Evolutionary conservation across 495 filamentous ascomycete species (phyloP).

Genomic region (Sordaria brevicollis): DNA sequence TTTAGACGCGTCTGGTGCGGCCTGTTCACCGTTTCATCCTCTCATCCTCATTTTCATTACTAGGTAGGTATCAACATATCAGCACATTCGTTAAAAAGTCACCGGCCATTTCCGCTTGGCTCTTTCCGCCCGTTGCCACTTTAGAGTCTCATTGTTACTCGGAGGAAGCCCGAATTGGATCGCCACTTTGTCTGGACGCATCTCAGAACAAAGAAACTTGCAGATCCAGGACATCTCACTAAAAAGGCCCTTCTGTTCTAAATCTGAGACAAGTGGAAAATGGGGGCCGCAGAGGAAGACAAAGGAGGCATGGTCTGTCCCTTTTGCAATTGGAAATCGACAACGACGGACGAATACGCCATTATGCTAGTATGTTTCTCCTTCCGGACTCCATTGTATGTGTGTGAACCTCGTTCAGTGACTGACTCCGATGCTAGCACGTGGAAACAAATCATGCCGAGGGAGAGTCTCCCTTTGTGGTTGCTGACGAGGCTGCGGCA

Average conservation of each 20-base stretch:
- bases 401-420: background rate
- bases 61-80: background rate
- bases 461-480: slow-evolving; percentile 43
- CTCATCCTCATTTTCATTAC: background rate
- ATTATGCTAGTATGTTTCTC: slow-evolving; percentile 20
- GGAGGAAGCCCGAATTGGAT: background rate
- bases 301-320: slow-evolving; percentile 12
- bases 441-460: slow-evolving; percentile 48
- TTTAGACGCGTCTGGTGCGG: background rate
- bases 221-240: too few species aligned
- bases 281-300: background rate
- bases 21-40: background rate
- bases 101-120: background rate
- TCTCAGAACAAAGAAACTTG: background rate
- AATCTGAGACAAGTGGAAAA: background rate
- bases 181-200: background rate
- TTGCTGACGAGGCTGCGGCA: slow-evolving; percentile 1
- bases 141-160: background rate
- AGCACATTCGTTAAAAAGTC: background rate
- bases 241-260: background rate
- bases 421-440: slow-evolving; percentile 26
- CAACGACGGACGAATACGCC: slow-evolving; percentile 14
- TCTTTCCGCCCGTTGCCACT: background rate
- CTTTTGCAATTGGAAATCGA: slow-evolving; percentile 19
- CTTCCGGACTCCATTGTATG: background rate